phyloP scores from a whole-genome alignment of 1,284 basidiomycete genomes.

The Mycosarcoma maydis region DNA sequence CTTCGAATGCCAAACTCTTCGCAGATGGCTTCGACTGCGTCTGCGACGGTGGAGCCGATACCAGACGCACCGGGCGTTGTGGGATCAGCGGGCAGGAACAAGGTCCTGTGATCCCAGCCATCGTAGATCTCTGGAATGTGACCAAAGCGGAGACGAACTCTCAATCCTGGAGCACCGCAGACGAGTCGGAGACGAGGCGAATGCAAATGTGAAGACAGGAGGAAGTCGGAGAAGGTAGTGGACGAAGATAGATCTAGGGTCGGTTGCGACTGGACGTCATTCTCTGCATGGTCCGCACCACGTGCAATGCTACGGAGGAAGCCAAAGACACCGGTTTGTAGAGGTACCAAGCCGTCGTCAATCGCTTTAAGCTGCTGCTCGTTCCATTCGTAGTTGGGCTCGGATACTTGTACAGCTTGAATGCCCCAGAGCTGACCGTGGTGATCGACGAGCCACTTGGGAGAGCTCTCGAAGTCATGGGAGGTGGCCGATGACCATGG shows the following conservation, averaged over 20 bases:
- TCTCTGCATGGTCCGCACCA: constrained; percentile 76
- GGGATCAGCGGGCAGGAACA: constrained; percentile 49
- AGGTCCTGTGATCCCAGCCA: constrained; percentile 47
- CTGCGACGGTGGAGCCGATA: constrained; percentile 29
- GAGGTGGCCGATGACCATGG: constrained; percentile 40
- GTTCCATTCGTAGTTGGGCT: constrained; percentile 52
- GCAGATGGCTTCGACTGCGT: constrained; percentile 70
- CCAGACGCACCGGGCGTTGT: constrained; percentile 26
- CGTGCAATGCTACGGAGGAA: constrained; percentile 74
- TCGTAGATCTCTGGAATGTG: constrained; percentile 83
- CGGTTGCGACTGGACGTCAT: constrained; percentile 82
- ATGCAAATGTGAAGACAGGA: constrained; percentile 77
- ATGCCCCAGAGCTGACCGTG: constrained; percentile 50
- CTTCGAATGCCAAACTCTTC: constrained; percentile 78
- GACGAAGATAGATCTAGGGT: constrained; percentile 72
- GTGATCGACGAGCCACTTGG: constrained; percentile 50
- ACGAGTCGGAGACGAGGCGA: constrained; percentile 77
- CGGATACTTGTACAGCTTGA: constrained; percentile 38
- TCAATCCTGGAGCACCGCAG: constrained; percentile 72
- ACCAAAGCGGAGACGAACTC: constrained; percentile 73
- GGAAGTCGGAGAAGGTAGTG: constrained; percentile 72
- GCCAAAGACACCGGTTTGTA: constrained; percentile 41
- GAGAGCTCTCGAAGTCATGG: constrained; percentile 41
- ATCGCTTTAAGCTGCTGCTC: constrained; percentile 41
- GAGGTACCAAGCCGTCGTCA: constrained; percentile 37